phyloP scores from a whole-genome alignment of 2,329 filamentous ascomycete genomes.

The Beauveria sp. region DNA sequence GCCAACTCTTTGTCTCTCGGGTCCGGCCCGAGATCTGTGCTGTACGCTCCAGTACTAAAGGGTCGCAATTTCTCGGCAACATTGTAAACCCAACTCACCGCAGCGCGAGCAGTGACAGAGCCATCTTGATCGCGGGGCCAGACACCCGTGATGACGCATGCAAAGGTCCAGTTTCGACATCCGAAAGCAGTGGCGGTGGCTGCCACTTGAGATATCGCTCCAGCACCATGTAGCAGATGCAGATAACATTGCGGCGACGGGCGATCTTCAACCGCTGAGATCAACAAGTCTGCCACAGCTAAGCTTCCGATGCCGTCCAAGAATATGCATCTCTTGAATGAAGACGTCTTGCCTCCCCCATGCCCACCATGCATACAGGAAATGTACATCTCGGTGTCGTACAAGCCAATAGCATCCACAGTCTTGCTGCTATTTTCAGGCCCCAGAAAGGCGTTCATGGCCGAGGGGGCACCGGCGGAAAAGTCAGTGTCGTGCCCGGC shows the following conservation, averaged over 20 bases:
- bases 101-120: conserved; percentile 28
- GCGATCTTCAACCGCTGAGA: conserved; percentile 36
- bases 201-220: conserved; percentile 36
- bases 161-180: conserved; percentile 56
- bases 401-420: conserved; percentile 43
- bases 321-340: conserved; percentile 58
- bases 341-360: conserved; percentile 48
- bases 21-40: conserved; percentile 56
- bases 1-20: conserved; percentile 47
- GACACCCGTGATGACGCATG: conserved; percentile 55
- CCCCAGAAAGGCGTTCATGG: conserved; percentile 18
- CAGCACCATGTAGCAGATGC: conserved; percentile 54
- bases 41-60: conserved; percentile 43
- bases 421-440: conserved; percentile 12
- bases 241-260: conserved; percentile 51
- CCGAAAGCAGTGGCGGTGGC: conserved; percentile 49
- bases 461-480: conserved; percentile 24
- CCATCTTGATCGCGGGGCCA: conserved; percentile 49
- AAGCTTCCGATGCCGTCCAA: conserved; percentile 37
- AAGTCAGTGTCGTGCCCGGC: conserved; percentile 22
- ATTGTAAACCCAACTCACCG: conserved; percentile 48
- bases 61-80: conserved; percentile 39
- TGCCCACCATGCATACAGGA: conserved; percentile 52
- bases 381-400: conserved; percentile 55
- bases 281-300: conserved; percentile 28